Conservation (phyloP, 306 rosid species). For the Notholithocarpus densiflorus region DNA sequence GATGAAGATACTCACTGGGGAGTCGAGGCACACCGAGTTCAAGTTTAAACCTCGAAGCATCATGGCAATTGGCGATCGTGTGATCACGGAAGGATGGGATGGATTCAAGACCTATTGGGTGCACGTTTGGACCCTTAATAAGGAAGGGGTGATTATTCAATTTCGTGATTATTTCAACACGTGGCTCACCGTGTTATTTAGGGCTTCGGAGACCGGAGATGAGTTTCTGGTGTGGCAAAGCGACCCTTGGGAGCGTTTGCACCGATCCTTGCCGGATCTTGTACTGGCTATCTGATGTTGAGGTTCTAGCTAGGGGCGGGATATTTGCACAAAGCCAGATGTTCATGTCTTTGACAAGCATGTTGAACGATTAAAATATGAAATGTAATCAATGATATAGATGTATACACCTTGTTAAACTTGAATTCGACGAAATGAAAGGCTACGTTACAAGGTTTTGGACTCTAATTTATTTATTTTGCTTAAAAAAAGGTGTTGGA, state of each 20-base stretch:
- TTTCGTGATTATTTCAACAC: conserved; percentile 28
- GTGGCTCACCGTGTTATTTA: conserved; percentile 22
- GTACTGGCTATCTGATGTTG: conserved; percentile 11
- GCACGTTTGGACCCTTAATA: conserved; percentile 29
- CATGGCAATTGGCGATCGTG: conserved; percentile 12
- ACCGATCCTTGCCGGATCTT: conserved; percentile 30
- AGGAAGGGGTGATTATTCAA: conserved; percentile 21
- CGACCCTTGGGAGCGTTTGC: conserved; percentile 9
- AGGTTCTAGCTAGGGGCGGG: background rate
- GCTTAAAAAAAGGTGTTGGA: too few species aligned
- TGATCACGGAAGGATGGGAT: conserved; percentile 27
- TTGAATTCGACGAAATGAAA: too few species aligned
- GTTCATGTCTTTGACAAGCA: background rate
- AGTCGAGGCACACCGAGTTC: conserved; percentile 16
- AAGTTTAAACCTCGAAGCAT: conserved; percentile 27
- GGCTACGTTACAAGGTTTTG: too few species aligned
- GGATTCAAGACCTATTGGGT: conserved; percentile 24
- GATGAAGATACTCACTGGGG: conserved; percentile 28
- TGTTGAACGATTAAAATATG: background rate
- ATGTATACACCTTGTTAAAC: too few species aligned
- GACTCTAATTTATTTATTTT: too few species aligned
- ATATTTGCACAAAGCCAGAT: background rate
- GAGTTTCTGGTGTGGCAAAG: conserved; percentile 22
- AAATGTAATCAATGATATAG: background rate
- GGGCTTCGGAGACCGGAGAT: background rate